Base-by-base conservation (phyloP, 176 grass and related monocot species). In the Olyra latifolia region DNA sequence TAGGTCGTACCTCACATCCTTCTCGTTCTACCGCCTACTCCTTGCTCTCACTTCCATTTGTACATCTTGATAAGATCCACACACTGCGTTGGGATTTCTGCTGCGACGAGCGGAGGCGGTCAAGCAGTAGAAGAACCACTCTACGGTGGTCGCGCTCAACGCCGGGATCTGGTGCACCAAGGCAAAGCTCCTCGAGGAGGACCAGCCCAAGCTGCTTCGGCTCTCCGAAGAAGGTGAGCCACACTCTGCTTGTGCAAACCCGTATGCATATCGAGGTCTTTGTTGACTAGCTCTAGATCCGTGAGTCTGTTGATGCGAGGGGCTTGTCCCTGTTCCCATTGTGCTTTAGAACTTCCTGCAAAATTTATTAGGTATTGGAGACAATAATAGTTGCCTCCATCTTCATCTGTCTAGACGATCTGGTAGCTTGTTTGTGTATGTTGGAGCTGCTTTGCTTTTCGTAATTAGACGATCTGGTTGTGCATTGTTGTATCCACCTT, bases 81-180 rank as follows among this genome's bases (percentile, higher is more conserved):
- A 4, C 32, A 3, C 32, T 35, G 32, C 32, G 5, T 35, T 0
- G 17, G 2, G 5, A 3, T 19, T 35, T 53, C n/a, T 10, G 8
- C 45, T 58, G 52, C 67, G 95, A 92, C 93, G 95, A 98, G 85
- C 96, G 69, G 96, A 98, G 71, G 17, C 78, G 11, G 95, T 92
- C 8, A 87, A 65, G 66, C 80, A 83, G 24, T 92, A 98, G 88
- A 98, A 93, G 81, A 98, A 87, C 74, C 84, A 90, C 32, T 92
- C 96, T 11, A 64, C 92, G 5, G 87, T 80, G 4, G 96, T 95
- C 4, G 92, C 96, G 49, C 73, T 95, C 68, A 95, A 98, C 80
- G 96, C 96, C 4, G 96, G 95, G 90, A 93, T 95, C 86, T 88
- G 96, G 1, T 90, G 96, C 54, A 75, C 89, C 75, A 98, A 98